Conservation (phyloP, 345 rosid genomes). For the Syzygium oleosum region DNA sequence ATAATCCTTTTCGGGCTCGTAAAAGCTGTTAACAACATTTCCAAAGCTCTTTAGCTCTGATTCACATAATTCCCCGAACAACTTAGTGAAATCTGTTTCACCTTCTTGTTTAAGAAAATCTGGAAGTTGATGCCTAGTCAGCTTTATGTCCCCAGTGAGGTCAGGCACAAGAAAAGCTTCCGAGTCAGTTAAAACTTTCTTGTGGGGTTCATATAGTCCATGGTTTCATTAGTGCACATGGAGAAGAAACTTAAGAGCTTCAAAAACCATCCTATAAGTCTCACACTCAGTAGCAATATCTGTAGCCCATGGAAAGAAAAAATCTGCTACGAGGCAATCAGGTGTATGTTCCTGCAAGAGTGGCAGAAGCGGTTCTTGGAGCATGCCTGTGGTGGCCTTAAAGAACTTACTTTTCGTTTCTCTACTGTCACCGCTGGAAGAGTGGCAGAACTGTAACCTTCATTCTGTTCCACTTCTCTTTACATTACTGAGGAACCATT, state of each 20-base stretch:
- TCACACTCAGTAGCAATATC: conserved; percentile 14
- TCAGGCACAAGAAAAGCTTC: conserved; percentile 22
- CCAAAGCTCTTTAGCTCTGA: conserved; percentile 15
- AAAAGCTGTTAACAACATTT: conserved; percentile 35
- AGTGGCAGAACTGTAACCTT: too few relatives aligned
- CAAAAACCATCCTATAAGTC: conserved; percentile 27
- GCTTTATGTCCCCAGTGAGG: conserved; percentile 11
- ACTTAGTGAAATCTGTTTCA: neutral
- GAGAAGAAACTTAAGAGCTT: conserved; percentile 28
- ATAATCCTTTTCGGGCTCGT: conserved; percentile 32
- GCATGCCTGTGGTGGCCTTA: too few relatives aligned
- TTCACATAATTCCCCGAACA: neutral
- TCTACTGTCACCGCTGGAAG: too few relatives aligned
- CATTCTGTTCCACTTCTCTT: too few relatives aligned
- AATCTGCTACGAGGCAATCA: conserved; percentile 30
- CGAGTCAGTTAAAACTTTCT: conserved; percentile 9
- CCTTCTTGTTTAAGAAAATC: neutral
- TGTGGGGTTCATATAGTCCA: conserved; percentile 17
- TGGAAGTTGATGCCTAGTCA: conserved; percentile 38
- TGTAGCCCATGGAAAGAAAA: conserved; percentile 9
- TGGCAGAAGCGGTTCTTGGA: too few relatives aligned
- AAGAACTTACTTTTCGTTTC: too few relatives aligned
- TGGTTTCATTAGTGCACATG: conserved; percentile 4
- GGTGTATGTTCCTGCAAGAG: too few relatives aligned
- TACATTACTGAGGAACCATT: too few relatives aligned